Base-by-base conservation (phyloP, 352 stramenopile genomes). In the Phytophthora hibernalis region DNA sequence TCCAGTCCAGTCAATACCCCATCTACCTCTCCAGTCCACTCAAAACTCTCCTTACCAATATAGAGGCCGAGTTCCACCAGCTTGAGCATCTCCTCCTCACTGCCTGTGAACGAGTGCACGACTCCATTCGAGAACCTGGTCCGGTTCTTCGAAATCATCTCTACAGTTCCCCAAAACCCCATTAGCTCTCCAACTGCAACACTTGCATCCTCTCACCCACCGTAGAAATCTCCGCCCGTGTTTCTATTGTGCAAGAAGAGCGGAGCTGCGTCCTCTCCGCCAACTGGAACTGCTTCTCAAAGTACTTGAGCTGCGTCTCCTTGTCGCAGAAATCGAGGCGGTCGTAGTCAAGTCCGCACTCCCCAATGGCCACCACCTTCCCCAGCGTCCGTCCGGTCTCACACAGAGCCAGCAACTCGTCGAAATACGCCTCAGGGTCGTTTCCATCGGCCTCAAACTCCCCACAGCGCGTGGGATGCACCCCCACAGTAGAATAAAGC, bases 181-280 rank as follows among this genome's bases (percentile, higher is more conserved):
- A 21, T 16, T 30, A 40, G 11, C 28, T 18, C 40, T 21, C 24
- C 58, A 44, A 22, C 13, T 26, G 6, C 4, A 24, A 3, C 24
- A 28, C 16, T 21, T 40, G 7, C 21, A n/a, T 54, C 18, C 10
- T 12, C 16, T 5, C 11, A 65, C 60, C n/a, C 49, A 93, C 86
- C 82, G 45, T 90, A 90, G 57, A 99, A 97, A 73, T 99, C 96
- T 12, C 82, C 77, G 28, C 82, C 83, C 6, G 95, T 98, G 65
- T 98, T 98, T 24, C 97, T 88, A 65, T 98, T 98, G 81, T 99
- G 97, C 33, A 99, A 82, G 83, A 99, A 99, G 44, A 99, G 82
- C 20, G 97, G 55, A 99, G 62, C 40, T 85, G 65, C 15, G 81
- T 91, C 54, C 69, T 37, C 50, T 93, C 80, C 7, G 86, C 84